Percentiles rank a stretch among this genome's conserved stretches.
These are phyloP conservation scores for Fraxinus quadrangulata DNA, from an alignment of 257 asterid genomes.

Conservation along the genomic window DNA sequence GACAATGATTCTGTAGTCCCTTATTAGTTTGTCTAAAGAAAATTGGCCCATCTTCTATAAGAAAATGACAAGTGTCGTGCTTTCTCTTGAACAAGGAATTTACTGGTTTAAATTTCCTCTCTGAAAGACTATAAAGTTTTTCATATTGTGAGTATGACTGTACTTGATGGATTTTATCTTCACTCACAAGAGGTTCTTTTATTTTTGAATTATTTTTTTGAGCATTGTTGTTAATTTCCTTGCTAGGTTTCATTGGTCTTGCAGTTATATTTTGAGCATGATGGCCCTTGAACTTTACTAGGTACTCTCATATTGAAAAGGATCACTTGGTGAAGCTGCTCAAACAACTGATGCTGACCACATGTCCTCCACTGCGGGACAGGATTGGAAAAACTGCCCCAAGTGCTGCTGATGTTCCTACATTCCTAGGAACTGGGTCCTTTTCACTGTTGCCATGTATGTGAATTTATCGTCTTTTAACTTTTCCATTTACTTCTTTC, in stretches of 20 bases:
- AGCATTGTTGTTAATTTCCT: neutral
- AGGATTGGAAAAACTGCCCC: conserved; percentile 54
- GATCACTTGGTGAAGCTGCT: conserved; percentile 81
- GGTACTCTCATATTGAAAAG: conserved; percentile 82
- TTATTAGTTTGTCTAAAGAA: conserved; percentile 19
- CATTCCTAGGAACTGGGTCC: conserved; percentile 85
- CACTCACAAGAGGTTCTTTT: conserved; percentile 1
- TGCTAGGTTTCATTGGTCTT: conserved; percentile 16
- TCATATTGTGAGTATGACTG: conserved; percentile 4
- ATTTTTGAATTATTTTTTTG: neutral
- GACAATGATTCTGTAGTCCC: conserved; percentile 17
- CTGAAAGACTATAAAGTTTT: conserved; percentile 3
- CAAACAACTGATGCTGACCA: conserved; percentile 69
- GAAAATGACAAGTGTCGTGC: neutral
- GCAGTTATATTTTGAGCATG: conserved; percentile 17
- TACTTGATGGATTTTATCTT: conserved; percentile 15
- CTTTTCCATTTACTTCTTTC: conserved; percentile 10
- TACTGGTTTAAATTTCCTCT: neutral
- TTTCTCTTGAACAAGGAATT: conserved; percentile 9
- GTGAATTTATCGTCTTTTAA: conserved; percentile 29
- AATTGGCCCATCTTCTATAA: conserved; percentile 10
- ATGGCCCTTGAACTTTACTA: conserved; percentile 30
- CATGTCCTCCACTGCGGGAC: conserved; percentile 64
- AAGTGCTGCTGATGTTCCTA: conserved; percentile 91
- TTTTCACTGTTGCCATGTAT: conserved; percentile 81